Evolutionary conservation across 2,329 filamentous ascomycete genomes (phyloP), one percentile per base, ranked within the genome.

Genomic region (Xylaria sp.): DNA sequence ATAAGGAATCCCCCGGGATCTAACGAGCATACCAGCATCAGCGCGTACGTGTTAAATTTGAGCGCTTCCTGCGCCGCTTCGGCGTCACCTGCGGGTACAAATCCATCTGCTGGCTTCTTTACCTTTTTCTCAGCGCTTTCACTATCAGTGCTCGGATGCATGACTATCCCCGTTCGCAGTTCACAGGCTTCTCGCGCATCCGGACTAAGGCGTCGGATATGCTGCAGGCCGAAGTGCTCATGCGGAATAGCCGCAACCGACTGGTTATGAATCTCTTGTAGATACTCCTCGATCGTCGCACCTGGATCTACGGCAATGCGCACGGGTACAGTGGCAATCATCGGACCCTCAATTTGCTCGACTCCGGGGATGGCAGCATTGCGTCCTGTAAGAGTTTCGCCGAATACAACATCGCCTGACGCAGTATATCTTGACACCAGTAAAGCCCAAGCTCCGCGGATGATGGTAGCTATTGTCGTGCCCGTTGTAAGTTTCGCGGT

Each of bases 21-120:
- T 6, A 91, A 80, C 3, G 86, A 89, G 76, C 89, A 91, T 51
- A 91, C 89, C 23, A 91, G 80, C 82, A 91, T 91, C 39, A 92
- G 84, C 1, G 88, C 85, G 75, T 91, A 90, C 0, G 84, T 86
- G 76, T 86, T 86, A 76, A 87, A 86, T 73, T 86, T 86, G 72
- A 90, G 82, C 0, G 88, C 89, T 72, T 90, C 88, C 55, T 86
- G 84, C 0, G 87, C 88, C 0, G 87, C 85, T 69, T 90, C 87
- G 0, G 81, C 82, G 66, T 88, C 87, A 39, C 85, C 84, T 0
- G 86, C 84, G 0, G 87, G 87, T 5, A 89, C 83, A 28, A 89
- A 85, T 0, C 83, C 81, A 70, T 84, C 83, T 0, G 85, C 87
- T 0, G 85, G 86, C 9, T 81, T 76, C 12, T 80, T 75, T 0